phyloP scores from a whole-genome alignment of 169 alveolate species.

The Eimeria sp. region DNA sequence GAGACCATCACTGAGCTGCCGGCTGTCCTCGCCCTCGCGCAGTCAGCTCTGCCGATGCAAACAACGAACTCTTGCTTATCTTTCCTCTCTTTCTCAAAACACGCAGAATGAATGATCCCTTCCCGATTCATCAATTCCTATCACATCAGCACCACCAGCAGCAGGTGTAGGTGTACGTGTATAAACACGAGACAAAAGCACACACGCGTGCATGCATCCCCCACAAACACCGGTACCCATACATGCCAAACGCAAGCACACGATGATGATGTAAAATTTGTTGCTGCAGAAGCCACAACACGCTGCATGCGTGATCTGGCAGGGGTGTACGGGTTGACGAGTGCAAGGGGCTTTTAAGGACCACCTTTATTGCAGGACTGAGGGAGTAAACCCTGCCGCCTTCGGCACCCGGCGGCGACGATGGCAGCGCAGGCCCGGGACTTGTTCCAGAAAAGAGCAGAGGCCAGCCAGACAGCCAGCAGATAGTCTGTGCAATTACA shows the following conservation, averaged over 20 bases:
- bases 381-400: slow-evolving; percentile 8
- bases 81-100: slow-evolving; percentile 8
- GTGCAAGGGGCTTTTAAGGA: not conserved
- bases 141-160: not conserved
- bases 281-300: not conserved
- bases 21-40: slow-evolving; percentile 14
- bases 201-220: not conserved
- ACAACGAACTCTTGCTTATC: not conserved
- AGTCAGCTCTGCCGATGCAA: slow-evolving; percentile 60
- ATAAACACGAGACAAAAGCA: not conserved
- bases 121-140: slow-evolving; percentile 31
- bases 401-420: not conserved
- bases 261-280: not conserved
- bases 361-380: slow-evolving; percentile 37
- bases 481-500: not conserved
- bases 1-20: slow-evolving; percentile 8
- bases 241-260: not conserved
- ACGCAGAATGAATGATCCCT: slow-evolving; percentile 21
- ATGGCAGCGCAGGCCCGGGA: not conserved
- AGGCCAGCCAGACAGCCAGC: slow-evolving; percentile 70
- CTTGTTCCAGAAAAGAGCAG: not conserved
- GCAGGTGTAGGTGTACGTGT: not conserved
- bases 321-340: not conserved
- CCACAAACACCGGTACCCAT: not conserved
- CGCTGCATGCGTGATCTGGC: not conserved